A percentile compares a stretch with the other conserved stretches of the same genome.
Evolutionary conservation across 345 rosid species (phyloP).

Genomic region (Chamaenerion angustifolium): DNA sequence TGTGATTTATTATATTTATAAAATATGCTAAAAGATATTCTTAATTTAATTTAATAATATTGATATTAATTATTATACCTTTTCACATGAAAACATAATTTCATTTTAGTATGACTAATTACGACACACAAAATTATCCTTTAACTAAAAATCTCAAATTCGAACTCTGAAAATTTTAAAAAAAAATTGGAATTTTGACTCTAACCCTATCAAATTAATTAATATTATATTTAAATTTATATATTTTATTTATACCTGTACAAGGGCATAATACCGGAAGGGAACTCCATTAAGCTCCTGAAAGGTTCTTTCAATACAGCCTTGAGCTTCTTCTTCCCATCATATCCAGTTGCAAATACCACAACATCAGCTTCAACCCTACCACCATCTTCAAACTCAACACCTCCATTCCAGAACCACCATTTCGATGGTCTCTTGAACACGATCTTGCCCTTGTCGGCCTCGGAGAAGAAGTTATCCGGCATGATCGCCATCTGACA

Average conservation of each 20-base stretch:
- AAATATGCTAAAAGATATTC: too few species aligned
- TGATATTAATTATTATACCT: too few species aligned
- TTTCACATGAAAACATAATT: too few species aligned
- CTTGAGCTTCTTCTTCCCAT: constrained; percentile 36
- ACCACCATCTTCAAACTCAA: constrained; percentile 33
- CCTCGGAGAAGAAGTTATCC: constrained; percentile 36
- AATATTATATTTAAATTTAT: too few species aligned
- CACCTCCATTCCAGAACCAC: constrained; percentile 38
- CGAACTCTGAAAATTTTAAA: too few species aligned
- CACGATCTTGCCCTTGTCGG: constrained; percentile 39
- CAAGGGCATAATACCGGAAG: constrained; percentile 36
- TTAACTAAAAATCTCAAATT: too few species aligned
- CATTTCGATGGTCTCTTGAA: constrained; percentile 37
- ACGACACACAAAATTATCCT: too few species aligned
- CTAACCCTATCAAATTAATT: too few species aligned
- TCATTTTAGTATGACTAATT: too few species aligned
- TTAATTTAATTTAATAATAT: too few species aligned
- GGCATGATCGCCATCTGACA: constrained; percentile 56
- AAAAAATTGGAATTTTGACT: too few species aligned
- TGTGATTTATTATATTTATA: too few species aligned
- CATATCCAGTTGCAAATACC: constrained; percentile 40
- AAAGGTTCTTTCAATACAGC: constrained; percentile 30
- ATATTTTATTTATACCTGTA: constrained; percentile 23
- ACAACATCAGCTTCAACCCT: constrained; percentile 44
- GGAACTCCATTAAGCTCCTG: constrained; percentile 15